Evolutionary conservation across 805 yeast species (phyloP).

Genomic region (Zygotorulaspora danielsina): DNA sequence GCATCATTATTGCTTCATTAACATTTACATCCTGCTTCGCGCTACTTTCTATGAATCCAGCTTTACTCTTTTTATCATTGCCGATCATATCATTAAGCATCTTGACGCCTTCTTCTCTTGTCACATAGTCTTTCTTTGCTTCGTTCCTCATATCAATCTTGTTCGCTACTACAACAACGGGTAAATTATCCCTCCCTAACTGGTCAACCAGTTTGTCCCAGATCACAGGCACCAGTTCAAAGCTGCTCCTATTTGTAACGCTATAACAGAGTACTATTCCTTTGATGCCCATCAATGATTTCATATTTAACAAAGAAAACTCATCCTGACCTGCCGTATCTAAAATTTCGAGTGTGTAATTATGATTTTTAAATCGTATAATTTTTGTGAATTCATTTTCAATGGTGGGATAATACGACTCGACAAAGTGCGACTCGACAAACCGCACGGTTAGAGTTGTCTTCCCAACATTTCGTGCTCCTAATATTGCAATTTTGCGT

Average conservation of each 20-base stretch:
- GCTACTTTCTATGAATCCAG: conserved; percentile 30
- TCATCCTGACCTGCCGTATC: conserved; percentile 96
- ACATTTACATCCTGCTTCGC: conserved; percentile 26
- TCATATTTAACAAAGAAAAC: conserved; percentile 72
- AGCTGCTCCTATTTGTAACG: conserved; percentile 70
- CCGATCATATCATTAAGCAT: conserved; percentile 14
- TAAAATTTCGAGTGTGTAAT: conserved; percentile 75
- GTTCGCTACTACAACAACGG: conserved; percentile 56
- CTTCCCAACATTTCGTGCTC: conserved; percentile 84
- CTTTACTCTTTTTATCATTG: conserved; percentile 13
- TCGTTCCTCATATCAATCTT: conserved; percentile 25
- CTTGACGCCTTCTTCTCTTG: conserved; percentile 20
- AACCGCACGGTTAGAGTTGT: conserved; percentile 80
- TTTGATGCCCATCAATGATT: conserved; percentile 73
- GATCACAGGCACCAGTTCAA: conserved; percentile 69
- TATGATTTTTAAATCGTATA: conserved; percentile 64
- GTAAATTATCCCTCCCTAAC: conserved; percentile 62
- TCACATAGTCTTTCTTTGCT: conserved; percentile 13
- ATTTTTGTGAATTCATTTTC: conserved; percentile 77
- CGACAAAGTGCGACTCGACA: conserved; percentile 85
- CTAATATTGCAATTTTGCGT: conserved; percentile 78
- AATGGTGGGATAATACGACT: conserved; percentile 85
- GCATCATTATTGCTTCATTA: conserved; percentile 20
- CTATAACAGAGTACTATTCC: conserved; percentile 82
- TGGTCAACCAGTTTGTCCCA: conserved; percentile 80